These are phyloP conservation scores for Oryza rufipogon DNA, from an alignment of 176 grass and related monocot species.

Conservation along the genomic window DNA sequence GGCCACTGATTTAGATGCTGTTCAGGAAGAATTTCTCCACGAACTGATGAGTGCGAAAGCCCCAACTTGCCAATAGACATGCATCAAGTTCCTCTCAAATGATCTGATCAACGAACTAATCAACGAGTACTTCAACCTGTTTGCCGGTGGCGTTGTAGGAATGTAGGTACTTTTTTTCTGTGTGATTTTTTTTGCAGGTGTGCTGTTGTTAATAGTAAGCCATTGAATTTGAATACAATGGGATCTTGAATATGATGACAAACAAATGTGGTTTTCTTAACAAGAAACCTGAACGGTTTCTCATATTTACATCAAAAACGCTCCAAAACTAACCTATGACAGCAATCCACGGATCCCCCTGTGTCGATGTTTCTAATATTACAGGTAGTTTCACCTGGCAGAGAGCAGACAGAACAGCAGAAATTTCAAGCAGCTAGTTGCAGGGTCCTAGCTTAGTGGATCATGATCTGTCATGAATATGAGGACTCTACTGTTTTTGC, in stretches of 20 bases:
- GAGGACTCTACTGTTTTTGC: conserved; percentile 48
- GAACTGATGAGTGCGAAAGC: not conserved
- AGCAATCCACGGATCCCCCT: not conserved
- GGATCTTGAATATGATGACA: not conserved
- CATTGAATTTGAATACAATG: not conserved
- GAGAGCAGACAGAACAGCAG: not conserved
- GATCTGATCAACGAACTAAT: not conserved
- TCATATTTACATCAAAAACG: conserved; percentile 49
- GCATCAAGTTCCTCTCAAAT: not conserved
- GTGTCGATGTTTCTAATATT: conserved; percentile 8
- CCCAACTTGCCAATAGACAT: not conserved
- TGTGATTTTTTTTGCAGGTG: not conserved
- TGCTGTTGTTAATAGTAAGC: not conserved
- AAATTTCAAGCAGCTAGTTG: conserved; percentile 44
- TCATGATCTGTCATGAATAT: conserved; percentile 40
- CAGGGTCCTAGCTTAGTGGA: conserved; percentile 33
- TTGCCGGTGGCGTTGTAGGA: not conserved
- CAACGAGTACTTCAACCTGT: not conserved
- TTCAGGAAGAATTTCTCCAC: conserved; percentile 26
- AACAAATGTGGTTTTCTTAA: not conserved
- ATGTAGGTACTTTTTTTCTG: not conserved
- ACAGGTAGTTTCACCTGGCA: conserved; percentile 23
- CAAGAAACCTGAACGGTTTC: conserved; percentile 38
- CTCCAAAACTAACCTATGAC: conserved; percentile 39
- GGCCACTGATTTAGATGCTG: not conserved